phyloP scores from a whole-genome alignment of 179 eudicot species.

The Drosera spatulata region DNA sequence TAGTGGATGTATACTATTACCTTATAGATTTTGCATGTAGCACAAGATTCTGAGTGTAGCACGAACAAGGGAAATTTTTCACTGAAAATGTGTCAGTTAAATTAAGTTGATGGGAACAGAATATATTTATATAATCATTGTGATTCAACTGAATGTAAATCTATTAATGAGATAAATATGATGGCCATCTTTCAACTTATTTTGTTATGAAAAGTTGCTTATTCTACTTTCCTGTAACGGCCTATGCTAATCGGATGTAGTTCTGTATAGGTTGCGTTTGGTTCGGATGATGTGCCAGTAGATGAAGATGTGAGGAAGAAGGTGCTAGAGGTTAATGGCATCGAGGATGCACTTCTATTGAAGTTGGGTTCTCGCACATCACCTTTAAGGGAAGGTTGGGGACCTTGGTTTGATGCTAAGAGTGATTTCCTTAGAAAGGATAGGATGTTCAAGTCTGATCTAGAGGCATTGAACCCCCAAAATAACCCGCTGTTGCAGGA shows the following conservation, averaged over 20 bases:
- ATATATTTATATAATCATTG: too few species aligned
- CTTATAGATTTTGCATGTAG: too few species aligned
- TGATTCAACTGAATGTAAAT: too few species aligned
- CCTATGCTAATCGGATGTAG: not conserved
- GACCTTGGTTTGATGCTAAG: constrained; percentile 90
- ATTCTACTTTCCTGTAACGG: not conserved
- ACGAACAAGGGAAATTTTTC: too few species aligned
- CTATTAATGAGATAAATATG: too few species aligned
- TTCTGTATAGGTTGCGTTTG: constrained; percentile 33
- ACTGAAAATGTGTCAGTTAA: too few species aligned
- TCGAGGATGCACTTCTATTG: constrained; percentile 70
- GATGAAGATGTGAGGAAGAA: constrained; percentile 59
- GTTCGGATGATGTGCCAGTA: constrained; percentile 74
- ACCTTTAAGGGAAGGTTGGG: constrained; percentile 78
- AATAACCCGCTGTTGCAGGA: constrained; percentile 70
- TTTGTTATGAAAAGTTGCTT: not conserved
- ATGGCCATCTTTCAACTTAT: not conserved
- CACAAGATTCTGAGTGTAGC: too few species aligned
- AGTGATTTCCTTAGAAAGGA: constrained; percentile 77
- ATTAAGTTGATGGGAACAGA: too few species aligned
- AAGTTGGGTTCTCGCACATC: constrained; percentile 40
- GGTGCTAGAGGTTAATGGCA: constrained; percentile 28
- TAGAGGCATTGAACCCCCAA: constrained; percentile 66
- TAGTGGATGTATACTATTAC: too few species aligned
- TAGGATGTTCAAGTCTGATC: constrained; percentile 65